phyloP scores from a whole-genome alignment of 106 monocot genomes.

The Phalaenopsis aphrodite region DNA sequence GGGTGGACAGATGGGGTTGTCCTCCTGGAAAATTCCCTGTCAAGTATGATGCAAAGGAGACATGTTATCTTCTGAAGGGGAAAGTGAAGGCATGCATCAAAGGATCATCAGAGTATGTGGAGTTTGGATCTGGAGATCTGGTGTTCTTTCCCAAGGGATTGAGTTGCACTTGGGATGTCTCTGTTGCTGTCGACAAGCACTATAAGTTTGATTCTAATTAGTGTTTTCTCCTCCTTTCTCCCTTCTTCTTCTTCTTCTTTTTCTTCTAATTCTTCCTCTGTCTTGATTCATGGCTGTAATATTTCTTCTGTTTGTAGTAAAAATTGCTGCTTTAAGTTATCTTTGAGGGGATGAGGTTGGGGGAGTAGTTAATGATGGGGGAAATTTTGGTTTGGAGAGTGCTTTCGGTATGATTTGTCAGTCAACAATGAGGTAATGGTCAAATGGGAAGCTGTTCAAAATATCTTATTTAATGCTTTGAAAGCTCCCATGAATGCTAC shows the following conservation, averaged over 20 bases:
- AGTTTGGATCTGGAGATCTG: constrained; percentile 66
- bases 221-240: too few relatives aligned
- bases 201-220: constrained; percentile 52
- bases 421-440: background rate
- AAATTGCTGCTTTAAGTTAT: background rate
- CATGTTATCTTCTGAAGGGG: constrained; percentile 56
- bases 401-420: background rate
- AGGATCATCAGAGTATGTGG: constrained; percentile 40
- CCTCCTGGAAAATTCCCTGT: constrained; percentile 52
- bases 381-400: background rate
- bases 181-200: constrained; percentile 62
- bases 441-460: background rate
- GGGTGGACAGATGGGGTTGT: constrained; percentile 42
- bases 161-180: constrained; percentile 77
- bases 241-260: background rate
- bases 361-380: background rate
- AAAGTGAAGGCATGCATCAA: constrained; percentile 55
- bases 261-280: background rate
- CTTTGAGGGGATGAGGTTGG: background rate
- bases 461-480: constrained; percentile 3
- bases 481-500: constrained; percentile 5
- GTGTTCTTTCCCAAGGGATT: constrained; percentile 62
- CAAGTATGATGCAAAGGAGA: constrained; percentile 62
- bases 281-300: background rate
- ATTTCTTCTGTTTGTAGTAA: background rate